Percentiles rank a stretch among this genome's conserved stretches.
These are phyloP conservation scores for Komagataea norvegica DNA, from an alignment of 1,139 yeast species.

Conservation along the genomic window DNA sequence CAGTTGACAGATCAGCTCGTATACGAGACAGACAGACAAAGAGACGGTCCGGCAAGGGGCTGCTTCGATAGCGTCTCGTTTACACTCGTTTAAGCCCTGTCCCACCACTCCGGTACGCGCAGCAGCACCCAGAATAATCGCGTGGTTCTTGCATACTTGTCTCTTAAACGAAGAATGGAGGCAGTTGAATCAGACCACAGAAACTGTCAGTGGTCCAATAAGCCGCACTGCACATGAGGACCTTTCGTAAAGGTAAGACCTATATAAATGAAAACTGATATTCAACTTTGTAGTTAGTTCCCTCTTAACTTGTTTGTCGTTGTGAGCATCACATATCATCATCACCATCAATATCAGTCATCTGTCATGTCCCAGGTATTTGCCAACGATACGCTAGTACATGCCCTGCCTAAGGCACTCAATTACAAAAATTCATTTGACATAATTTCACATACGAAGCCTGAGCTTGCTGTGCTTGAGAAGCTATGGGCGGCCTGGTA, in stretches of 20 bases:
- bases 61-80: too few species aligned
- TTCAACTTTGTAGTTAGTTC: neutral
- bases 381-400: constrained; percentile 10
- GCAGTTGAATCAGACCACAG: neutral
- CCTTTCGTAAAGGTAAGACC: neutral
- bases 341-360: neutral
- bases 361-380: constrained; percentile 15
- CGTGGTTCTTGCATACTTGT: too few species aligned
- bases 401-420: constrained; percentile 7
- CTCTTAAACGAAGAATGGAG: too few species aligned
- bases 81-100: too few species aligned
- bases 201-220: neutral
- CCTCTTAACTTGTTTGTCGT: neutral
- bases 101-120: too few species aligned
- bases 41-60: too few species aligned
- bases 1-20: too few species aligned
- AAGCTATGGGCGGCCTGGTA: constrained; percentile 78
- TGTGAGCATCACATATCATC: neutral
- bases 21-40: too few species aligned
- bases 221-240: neutral
- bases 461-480: constrained; percentile 43
- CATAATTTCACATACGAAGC: neutral
- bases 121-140: too few species aligned
- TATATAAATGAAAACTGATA: neutral
- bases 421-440: constrained; percentile 3